These are phyloP conservation scores for Chlorella vulgaris DNA, from an alignment of 139 green algal genomes.

Conservation along the genomic window DNA sequence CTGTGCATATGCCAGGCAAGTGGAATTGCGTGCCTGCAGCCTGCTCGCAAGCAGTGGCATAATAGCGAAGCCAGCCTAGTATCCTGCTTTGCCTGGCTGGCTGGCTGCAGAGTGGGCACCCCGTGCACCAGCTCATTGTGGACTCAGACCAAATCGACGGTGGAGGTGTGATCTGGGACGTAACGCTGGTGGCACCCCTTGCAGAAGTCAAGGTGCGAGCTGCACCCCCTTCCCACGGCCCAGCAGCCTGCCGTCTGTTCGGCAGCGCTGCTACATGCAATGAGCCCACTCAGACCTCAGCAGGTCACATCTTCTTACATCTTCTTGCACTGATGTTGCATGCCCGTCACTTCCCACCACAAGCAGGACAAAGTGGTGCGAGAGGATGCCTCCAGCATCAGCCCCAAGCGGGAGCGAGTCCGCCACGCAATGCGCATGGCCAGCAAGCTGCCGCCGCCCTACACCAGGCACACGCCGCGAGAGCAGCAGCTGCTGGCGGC, in stretches of 20 bases:
- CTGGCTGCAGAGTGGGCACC: slow-evolving; percentile 28
- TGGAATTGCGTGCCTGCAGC: neutral
- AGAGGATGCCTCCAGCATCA: neutral
- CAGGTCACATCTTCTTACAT: too few species aligned
- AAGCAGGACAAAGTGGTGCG: slow-evolving; percentile 15
- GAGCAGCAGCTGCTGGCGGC: slow-evolving; percentile 13
- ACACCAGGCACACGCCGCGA: neutral
- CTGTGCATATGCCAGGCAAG: slow-evolving; percentile 21
- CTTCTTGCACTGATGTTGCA: too few species aligned
- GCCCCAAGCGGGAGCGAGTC: slow-evolving; percentile 29
- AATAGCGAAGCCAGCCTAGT: too few species aligned
- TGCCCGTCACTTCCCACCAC: neutral
- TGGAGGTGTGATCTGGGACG: neutral
- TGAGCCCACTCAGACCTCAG: too few species aligned
- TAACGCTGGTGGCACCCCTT: slow-evolving; percentile 7
- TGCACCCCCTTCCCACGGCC: too few species aligned
- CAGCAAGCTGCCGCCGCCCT: slow-evolving; percentile 16
- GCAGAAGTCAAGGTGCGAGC: neutral
- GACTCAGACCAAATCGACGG: neutral
- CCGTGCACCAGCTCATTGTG: slow-evolving; percentile 18
- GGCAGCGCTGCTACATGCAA: too few species aligned
- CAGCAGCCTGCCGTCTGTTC: too few species aligned
- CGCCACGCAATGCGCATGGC: neutral
- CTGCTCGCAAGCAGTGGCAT: too few species aligned
- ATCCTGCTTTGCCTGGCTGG: too few species aligned